Evolutionary conservation across 1,284 basidiomycete species (phyloP), one percentile per base, ranked within the genome.

Genomic region (Rhodotorula sp.): DNA sequence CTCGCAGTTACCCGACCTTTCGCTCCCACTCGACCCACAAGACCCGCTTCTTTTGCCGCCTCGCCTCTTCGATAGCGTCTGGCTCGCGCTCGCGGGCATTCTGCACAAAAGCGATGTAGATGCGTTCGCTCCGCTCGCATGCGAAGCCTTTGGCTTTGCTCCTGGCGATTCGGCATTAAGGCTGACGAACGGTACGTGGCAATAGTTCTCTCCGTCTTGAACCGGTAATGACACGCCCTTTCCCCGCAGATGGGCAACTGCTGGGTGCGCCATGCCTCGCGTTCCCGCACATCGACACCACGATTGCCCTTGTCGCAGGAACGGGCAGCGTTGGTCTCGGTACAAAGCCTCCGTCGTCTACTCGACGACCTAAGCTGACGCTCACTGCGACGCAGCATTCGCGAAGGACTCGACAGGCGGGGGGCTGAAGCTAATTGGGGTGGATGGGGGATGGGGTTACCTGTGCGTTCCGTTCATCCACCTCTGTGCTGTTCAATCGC

Each of bases 321-420:
- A 63, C 62, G 5, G 62, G 62, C 22, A 55, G 51, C 7, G 39
- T 54, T 25, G 53, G 32, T 9, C 61, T 72, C 21, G 67, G 72
- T 70, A 17, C 13, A 61, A 37, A 13, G 17, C 22, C n/a, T 60
- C 81, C 92, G 44, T 44, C 29, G 36, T n/a, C 19, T 39, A 22
- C 17, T 13, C 32, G 17, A 15, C 53, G 17, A 25, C 27, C n/a
- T 32, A 25, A 39, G 32, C 46, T 12, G 12, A 12, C 9, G 27
- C 54, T 66, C 66, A 66, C 0, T 69, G 7, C 66, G 64, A 37
- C 46, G n/a, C 64, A 74, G 69, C 72, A 0, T 73, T 71, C 56
- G 36, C 54, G 8, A 73, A 70, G 34, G 48, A n/a, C 13, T 9
- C 53, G 34, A 17, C 8, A 13, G 67, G 39, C 0, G 32, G 13